Base-by-base conservation (phyloP, 192 early-diverging fungal species). In the Coemansia sp. region DNA sequence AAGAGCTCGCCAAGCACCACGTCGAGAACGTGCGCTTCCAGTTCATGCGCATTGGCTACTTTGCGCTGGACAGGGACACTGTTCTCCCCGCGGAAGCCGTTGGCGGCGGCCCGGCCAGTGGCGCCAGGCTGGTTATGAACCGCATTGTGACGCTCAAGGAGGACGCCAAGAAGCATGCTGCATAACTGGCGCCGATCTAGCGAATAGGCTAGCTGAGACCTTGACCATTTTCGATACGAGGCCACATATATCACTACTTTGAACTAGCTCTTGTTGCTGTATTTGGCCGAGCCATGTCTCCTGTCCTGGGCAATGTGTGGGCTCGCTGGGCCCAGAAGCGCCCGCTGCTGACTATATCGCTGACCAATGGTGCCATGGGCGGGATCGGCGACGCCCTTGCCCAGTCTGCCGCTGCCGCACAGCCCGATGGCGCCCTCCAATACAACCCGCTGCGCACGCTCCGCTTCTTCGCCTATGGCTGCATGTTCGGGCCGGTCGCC, bases 11-110 rank as follows among this genome's bases (percentile, higher is more conserved):
- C 45, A 76, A 85, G 58, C 72, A 59, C 29, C 55, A 61, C 36
- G 82, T 84, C 31, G 97, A 96, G 65, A 85, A 82, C 48, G 82
- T 88, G 60, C 64, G 91, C 47, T 93, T 89, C 83, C 97, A 99
- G 79, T 86, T 93, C 53, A 79, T 90, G 30, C 82, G 97, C 39
- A 84, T 94, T 28, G 97, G 92, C n/a, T 99, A 99, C 80, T 99
- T 96, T 67, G 87, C 95, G 58, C 77, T 99, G 10, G 97, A 99
- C 64, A 84, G 80, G 66, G 94, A 98, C 76, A 80, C 87, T 4
- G 79, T 78, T 12, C 38, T 94, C 36, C 67, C 65, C 21, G 48
- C 64, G n/a, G 81, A 78, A 10, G 64, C 69, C 37, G 78, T 78
- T 19, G 80, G 79, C 3, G 37, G 76, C n/a, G 60, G 72, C 41